Conservation (phyloP, 805 yeast species). For the Schwanniomyces polymorphus region DNA sequence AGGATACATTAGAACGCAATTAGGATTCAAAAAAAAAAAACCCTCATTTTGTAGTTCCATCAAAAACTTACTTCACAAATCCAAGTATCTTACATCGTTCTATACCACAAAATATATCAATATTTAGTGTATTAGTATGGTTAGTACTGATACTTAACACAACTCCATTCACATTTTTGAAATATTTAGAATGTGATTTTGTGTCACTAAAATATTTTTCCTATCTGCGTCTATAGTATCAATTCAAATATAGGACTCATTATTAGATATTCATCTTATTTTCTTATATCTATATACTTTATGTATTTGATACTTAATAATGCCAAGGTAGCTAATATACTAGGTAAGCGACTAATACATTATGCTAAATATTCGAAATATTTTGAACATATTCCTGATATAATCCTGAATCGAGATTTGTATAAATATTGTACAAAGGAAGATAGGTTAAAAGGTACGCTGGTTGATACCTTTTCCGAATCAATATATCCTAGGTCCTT, state of each 20-base stretch:
- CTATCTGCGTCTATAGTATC: not conserved
- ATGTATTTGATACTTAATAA: not conserved
- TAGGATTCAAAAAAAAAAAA: too few species aligned
- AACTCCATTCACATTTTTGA: not conserved
- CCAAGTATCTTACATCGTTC: too few species aligned
- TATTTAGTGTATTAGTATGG: too few species aligned
- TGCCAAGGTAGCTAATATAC: not conserved
- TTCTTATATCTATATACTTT: not conserved
- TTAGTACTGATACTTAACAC: too few species aligned
- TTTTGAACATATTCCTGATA: not conserved
- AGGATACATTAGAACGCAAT: too few species aligned
- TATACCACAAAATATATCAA: too few species aligned
- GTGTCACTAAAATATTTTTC: not conserved
- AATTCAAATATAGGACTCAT: not conserved
- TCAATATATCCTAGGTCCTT: slow-evolving; percentile 14
- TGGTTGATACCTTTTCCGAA: slow-evolving; percentile 11
- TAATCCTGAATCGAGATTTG: slow-evolving; percentile 23
- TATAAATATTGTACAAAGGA: slow-evolving; percentile 10
- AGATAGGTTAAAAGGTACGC: slow-evolving; percentile 10
- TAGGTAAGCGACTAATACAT: not conserved
- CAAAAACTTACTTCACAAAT: too few species aligned
- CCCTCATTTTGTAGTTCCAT: too few species aligned
- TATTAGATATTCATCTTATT: not conserved
- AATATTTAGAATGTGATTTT: not conserved
- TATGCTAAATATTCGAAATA: not conserved